Conservation (phyloP, 495 filamentous ascomycete genomes). For the Copromyces sp. region DNA sequence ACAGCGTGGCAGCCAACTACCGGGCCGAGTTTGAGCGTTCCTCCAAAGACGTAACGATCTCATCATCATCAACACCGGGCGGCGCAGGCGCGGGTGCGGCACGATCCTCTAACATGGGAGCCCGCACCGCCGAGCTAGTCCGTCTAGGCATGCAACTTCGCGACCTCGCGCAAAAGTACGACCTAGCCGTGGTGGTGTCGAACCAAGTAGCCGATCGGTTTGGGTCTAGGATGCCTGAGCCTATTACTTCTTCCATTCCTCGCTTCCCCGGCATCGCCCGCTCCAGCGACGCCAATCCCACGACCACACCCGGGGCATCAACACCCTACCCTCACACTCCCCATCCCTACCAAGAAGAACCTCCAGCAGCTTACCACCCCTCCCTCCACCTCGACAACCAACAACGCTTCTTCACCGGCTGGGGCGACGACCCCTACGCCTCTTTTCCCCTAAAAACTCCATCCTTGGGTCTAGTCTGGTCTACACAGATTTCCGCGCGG, state of each 20-base stretch:
- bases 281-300: neutral
- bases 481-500: conserved; percentile 72
- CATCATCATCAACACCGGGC: conserved; percentile 1
- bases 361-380: conserved; percentile 22
- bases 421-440: conserved; percentile 53
- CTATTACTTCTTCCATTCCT: conserved; percentile 7
- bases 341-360: conserved; percentile 19
- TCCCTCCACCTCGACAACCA: conserved; percentile 73
- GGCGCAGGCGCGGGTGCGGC: conserved; percentile 8
- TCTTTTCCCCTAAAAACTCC: conserved; percentile 62
- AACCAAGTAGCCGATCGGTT: conserved; percentile 97
- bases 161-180: conserved; percentile 57
- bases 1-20: conserved; percentile 90
- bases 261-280: conserved; percentile 1
- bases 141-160: conserved; percentile 68
- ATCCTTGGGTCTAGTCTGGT: conserved; percentile 78
- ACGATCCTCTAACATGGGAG: conserved; percentile 40
- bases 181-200: conserved; percentile 77
- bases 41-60: neutral
- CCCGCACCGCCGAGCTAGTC: conserved; percentile 57
- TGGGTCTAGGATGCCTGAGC: conserved; percentile 10
- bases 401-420: conserved; percentile 88
- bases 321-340: conserved; percentile 27
- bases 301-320: conserved; percentile 14
- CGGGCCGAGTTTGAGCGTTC: conserved; percentile 70